Base-by-base conservation (phyloP, 2,329 filamentous ascomycete species). In the Neonectria neomacrospora region DNA sequence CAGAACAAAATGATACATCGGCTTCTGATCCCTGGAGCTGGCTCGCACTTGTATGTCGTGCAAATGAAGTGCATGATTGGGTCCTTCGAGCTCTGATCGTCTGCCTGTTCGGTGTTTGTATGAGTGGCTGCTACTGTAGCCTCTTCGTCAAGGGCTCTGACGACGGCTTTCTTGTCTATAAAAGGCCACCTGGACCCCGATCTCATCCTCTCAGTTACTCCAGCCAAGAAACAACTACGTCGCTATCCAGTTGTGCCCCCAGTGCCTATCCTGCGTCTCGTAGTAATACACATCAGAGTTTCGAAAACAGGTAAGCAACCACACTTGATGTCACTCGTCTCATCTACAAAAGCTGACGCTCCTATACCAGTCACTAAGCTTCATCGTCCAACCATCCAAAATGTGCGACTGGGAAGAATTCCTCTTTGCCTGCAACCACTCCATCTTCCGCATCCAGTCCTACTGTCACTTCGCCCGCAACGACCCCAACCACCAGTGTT, bases 401-500 rank as follows among this genome's bases (percentile, higher is more conserved):
- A 92, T 92, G 90, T 92, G 90, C 70, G 86, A 90, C 74, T 93
- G 82, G 76, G 90, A 94, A 74, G 86, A 89, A 66, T 90, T 91
- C 69, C 76, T 86, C 63, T 93, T 90, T 75, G 78, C 75, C 54
- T 94, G 91, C 79, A 82, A 82, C 30, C 90, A 93, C 78, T 83
- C 81, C 5, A 79, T 81, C 16, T 78, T 84, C 26, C 85, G 88
- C 20, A 80, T 91, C 30, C 88, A 89, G 73, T 88, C 87, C 23
- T 86, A 92, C 77, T 94, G 91, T 77, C 91, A 94, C 78, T 89
- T 88, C 68, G 90, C 91, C 6, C 88, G 91, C 62, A 92, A 91
- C 74, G 88, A 93, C 69, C 87, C 87, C 1, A 83, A 85, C 65
- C 90, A 94, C 74, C 83, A 88, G 70, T 94, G 91, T 76, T 86